Conservation (phyloP, 2,329 filamentous ascomycete genomes). For the Fusarium sp. region DNA sequence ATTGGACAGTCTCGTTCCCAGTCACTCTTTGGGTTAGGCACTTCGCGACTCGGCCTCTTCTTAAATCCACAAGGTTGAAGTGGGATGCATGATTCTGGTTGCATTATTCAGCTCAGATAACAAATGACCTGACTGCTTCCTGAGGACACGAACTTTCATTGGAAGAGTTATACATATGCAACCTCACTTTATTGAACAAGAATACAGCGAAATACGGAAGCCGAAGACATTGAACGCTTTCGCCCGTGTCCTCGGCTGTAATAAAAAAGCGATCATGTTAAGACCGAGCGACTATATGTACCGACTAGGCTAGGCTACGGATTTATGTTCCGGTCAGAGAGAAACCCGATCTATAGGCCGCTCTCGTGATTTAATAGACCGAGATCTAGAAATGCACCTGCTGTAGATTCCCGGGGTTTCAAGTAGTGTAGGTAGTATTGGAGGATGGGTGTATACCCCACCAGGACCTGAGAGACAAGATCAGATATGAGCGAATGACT, state of each 20-base stretch:
- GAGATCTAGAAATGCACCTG: background rate
- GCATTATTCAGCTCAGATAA: conserved; percentile 20
- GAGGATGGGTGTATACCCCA: background rate
- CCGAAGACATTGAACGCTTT: background rate
- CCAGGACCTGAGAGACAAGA: background rate
- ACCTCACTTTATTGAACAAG: background rate
- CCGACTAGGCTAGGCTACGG: background rate
- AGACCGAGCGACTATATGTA: background rate
- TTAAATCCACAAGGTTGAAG: conserved; percentile 39
- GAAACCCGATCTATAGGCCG: conserved; percentile 2
- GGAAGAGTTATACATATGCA: background rate
- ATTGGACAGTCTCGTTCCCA: conserved; percentile 15
- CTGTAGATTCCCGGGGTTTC: background rate
- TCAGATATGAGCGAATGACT: background rate
- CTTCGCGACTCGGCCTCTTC: conserved; percentile 43
- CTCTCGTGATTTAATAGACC: background rate
- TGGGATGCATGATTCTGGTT: background rate
- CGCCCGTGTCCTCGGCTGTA: background rate
- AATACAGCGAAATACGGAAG: background rate
- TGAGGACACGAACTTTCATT: background rate
- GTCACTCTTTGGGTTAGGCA: conserved; percentile 16
- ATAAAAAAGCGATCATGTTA: background rate
- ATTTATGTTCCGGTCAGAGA: background rate
- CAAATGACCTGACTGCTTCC: background rate
- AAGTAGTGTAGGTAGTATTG: background rate